These are phyloP conservation scores for Plasmodium cynomolgi DNA, from an alignment of 169 alveolate genomes.

Conservation along the genomic window DNA sequence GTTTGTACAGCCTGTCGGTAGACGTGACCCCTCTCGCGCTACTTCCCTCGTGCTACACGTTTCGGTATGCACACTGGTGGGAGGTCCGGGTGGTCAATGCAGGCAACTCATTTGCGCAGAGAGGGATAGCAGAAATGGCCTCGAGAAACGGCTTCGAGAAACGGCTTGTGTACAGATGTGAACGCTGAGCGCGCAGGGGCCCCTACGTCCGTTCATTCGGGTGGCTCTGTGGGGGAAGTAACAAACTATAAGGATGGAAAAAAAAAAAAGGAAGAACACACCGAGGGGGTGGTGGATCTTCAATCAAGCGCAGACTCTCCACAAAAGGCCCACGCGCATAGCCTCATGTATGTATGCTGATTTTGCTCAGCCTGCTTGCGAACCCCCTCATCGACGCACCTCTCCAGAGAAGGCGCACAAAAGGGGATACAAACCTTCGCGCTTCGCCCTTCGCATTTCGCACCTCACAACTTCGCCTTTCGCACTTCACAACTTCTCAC, in stretches of 20 bases:
- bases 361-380: neutral
- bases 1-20: neutral
- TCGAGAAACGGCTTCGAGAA: too few relatives aligned
- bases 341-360: neutral
- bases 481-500: too few relatives aligned
- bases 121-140: too few relatives aligned
- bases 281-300: neutral
- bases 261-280: neutral
- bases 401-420: neutral
- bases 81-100: neutral
- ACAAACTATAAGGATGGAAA: neutral
- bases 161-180: neutral
- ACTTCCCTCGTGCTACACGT: neutral
- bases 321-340: neutral
- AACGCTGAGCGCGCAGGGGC: neutral
- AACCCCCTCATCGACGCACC: neutral
- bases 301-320: neutral
- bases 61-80: neutral
- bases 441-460: too few relatives aligned
- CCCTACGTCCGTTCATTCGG: neutral
- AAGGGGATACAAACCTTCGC: too few relatives aligned
- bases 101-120: neutral
- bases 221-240: neutral
- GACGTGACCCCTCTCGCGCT: neutral
- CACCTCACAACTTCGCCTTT: too few relatives aligned